A percentile compares a stretch with the other conserved stretches of the same genome.
These are phyloP conservation scores for Monascus purpureus DNA, from an alignment of 495 filamentous ascomycete genomes.

Conservation along the genomic window DNA sequence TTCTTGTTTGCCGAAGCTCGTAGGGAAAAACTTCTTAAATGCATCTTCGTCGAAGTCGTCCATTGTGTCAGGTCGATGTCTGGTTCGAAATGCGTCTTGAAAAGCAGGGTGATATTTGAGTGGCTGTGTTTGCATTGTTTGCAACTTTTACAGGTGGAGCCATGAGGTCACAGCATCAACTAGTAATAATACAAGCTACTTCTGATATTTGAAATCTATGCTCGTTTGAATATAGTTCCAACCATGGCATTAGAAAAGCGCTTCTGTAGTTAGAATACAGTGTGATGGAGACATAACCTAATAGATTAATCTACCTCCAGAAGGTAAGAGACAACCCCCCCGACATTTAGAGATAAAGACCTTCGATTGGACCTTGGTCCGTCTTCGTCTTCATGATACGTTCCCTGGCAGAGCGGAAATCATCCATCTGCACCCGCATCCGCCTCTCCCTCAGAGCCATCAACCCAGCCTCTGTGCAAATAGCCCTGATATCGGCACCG, in stretches of 20 bases:
- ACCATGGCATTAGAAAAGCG: no score
- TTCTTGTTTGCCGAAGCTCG: constrained; percentile 74
- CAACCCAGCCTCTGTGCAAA: constrained; percentile 92
- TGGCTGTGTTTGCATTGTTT: constrained; percentile 25
- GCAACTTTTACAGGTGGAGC: constrained; percentile 5
- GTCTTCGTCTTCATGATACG: constrained; percentile 97
- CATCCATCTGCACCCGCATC: constrained; percentile 98
- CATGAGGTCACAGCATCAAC: no score
- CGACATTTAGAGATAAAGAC: constrained; percentile 77
- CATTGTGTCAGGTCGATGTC: constrained; percentile 20
- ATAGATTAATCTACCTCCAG: constrained; percentile 2
- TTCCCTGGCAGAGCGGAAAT: constrained; percentile 86
- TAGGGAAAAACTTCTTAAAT: constrained; percentile 68
- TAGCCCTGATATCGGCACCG: constrained; percentile 96
- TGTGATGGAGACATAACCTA: no score
- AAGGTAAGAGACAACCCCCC: constrained; percentile 2
- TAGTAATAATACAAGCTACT: no score
- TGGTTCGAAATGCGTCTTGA: no score
- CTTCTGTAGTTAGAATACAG: no score
- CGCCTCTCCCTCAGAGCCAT: constrained; percentile 89
- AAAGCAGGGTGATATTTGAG: no score
- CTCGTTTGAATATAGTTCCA: no score
- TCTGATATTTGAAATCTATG: no score
- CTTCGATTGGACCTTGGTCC: constrained; percentile 88
- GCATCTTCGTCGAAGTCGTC: constrained; percentile 68